Percentiles rank a stretch among this genome's conserved stretches.
phyloP scores from a whole-genome alignment of 192 early-diverging fungal species.

The Jimgerdemannia lactiflua region DNA sequence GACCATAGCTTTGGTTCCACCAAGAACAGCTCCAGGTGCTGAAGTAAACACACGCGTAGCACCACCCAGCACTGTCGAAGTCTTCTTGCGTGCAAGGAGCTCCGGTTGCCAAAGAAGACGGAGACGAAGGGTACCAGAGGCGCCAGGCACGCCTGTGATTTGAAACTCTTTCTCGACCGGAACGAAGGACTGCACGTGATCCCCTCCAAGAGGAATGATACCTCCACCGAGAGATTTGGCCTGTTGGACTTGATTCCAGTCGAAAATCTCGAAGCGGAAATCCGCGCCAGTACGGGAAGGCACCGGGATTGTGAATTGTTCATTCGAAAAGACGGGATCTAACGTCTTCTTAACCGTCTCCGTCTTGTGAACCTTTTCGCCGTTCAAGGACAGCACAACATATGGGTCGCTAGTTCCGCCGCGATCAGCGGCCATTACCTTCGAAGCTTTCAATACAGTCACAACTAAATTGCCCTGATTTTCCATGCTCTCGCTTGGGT shows the following conservation, averaged over 20 bases:
- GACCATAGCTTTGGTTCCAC: constrained; percentile 51
- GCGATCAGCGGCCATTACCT: constrained; percentile 68
- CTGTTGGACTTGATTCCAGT: constrained; percentile 76
- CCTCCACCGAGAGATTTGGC: constrained; percentile 56
- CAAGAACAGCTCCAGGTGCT: constrained; percentile 51
- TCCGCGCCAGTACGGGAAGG: constrained; percentile 45
- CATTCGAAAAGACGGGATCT: constrained; percentile 63
- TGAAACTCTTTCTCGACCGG: constrained; percentile 14
- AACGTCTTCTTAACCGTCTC: constrained; percentile 70
- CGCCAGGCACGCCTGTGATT: constrained; percentile 1
- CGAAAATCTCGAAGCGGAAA: constrained; percentile 65
- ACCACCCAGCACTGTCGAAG: constrained; percentile 15
- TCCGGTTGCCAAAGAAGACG: constrained; percentile 60
- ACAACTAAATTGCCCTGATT: constrained; percentile 67
- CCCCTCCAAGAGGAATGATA: constrained; percentile 43
- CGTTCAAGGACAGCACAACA: constrained; percentile 61
- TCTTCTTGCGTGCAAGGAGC: constrained; percentile 31
- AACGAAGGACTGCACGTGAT: constrained; percentile 22
- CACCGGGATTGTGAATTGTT: constrained; percentile 60
- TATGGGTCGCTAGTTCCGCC: constrained; percentile 75
- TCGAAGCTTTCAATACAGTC: constrained; percentile 49
- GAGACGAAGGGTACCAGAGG: constrained; percentile 43
- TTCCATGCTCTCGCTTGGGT: constrained; percentile 48
- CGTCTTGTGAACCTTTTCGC: constrained; percentile 65
- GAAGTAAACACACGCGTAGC: constrained; percentile 48